Base-by-base conservation (phyloP, 2,329 filamentous ascomycete species). In the Diaporthe batatas region DNA sequence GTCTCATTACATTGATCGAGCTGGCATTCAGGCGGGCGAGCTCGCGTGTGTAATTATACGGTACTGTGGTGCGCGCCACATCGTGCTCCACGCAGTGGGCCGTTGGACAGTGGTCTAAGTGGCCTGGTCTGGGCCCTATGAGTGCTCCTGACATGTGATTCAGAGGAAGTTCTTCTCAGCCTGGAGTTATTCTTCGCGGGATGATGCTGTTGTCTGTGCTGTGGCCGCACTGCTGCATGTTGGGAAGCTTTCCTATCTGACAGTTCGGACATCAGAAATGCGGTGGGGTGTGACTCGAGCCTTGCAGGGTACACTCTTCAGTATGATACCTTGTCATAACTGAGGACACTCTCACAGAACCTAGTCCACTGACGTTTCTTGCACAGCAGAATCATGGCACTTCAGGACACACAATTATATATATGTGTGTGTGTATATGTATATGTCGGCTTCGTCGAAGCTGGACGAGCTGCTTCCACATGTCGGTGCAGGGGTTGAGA, bases 401-500 rank as follows among this genome's bases (percentile, higher is more conserved):
- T 29, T 18, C 23, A 21, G 39, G 39, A 42, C 16, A 42, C 16
- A 18, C 39, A 42, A 18, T 42, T 16, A 2, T 18, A 16, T 42
- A 42, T 6, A 42, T 36, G 11, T 11, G 8, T 8, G 11, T 1
- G 11, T 36, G 8, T 36, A 10, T 36, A 8, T 36, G 11, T 58
- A 59, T 21, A 18, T n/a, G 12, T 29, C 23, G 16, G 23, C 39
- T n/a, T 23, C 8, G 57, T 65, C n/a, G 44, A 65, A 34, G 32
- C 59, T 51, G 44, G 29, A 6, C 29, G 49, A 42, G 39, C 39
- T 42, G 18, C 32, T 67, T 39, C 47, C 62, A 65, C 62, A 67
- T 67, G 62, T 53, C 8, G 62, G 25, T 49, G 62, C 62, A 67
- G 62, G 62, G 62, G 62, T 67, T 53, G 47, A 53, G 62, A 53